Evolutionary conservation across 169 alveolate species (phyloP), one percentile per base, ranked within the genome.

Genomic region (Plasmodium vinckei): DNA sequence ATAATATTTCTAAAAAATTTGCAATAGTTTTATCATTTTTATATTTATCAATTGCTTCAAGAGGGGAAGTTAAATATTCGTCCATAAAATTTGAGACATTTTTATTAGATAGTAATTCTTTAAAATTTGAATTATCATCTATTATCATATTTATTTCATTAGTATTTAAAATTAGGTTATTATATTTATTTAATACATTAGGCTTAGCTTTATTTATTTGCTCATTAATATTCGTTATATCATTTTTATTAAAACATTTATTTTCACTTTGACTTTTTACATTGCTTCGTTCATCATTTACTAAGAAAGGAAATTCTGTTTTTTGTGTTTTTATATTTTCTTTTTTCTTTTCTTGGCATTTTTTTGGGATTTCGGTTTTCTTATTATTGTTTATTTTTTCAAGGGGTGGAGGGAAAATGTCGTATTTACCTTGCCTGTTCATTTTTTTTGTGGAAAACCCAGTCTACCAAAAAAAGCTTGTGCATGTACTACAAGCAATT

Each of bases 391-490:
- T 63, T 61, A 75, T 75, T 63, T 23, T 75, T 56, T 75, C 88
- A 17, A 75, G 47, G 19, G 88, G 77, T 1, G 88, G 88, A 9
- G 88, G 88, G 2, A 75, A 44, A 17, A 75, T 75, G 54, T 75
- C 88, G 12, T 15, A 75, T 33, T 21, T 44, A 23, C 13, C 47
- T 33, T 75, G 61, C 15, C 61, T 25, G 47, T 72, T 27, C 87
- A 72, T 72, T 2, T 10, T 71, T 71, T 33, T 33, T 33, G 0
- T 33, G 42, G 7, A 33, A 33, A 33, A 1, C 42, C 7, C 42
- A 33, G 0, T 33, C 42, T 33, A 33, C 42, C 42, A 33, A 33
- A 33, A 0, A 33, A 33, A 33, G 42, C 5, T 33, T 33, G 42
- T 7, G 42, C 42, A 7, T 33, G 42, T 0, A 33, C 42, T n/a